Evolutionary conservation across 2,329 filamentous ascomycete genomes (phyloP).

Genomic region (Chaetothyriales sp.): DNA sequence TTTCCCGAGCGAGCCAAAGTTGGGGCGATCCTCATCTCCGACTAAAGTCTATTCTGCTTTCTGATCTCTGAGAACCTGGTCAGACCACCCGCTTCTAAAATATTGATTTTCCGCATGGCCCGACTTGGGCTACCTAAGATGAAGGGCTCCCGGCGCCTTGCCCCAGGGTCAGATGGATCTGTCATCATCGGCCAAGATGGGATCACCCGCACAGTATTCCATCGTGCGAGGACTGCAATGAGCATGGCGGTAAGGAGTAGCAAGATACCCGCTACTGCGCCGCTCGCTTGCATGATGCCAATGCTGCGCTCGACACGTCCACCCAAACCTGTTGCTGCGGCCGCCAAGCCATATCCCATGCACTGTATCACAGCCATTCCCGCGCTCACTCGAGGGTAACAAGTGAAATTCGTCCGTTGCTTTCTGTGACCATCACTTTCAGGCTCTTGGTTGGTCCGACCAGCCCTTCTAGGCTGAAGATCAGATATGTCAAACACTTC

Average conservation of each 20-base stretch:
- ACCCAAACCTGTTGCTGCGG: slow-evolving; percentile 53
- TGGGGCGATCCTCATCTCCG: no score
- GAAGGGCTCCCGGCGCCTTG: slow-evolving; percentile 46
- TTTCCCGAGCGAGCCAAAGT: no score
- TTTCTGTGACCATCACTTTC: not conserved
- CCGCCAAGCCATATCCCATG: slow-evolving; percentile 56
- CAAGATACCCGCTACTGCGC: slow-evolving; percentile 54
- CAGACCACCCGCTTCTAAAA: slow-evolving; percentile 55
- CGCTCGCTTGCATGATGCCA: slow-evolving; percentile 54
- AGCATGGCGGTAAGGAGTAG: slow-evolving; percentile 52
- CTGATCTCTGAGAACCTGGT: slow-evolving; percentile 62
- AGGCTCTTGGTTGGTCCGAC: slow-evolving; percentile 32
- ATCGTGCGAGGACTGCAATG: slow-evolving; percentile 49
- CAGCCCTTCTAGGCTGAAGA: slow-evolving; percentile 57
- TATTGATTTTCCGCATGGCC: slow-evolving; percentile 54
- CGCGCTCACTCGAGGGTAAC: slow-evolving; percentile 58
- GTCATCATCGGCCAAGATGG: no score
- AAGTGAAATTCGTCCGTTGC: slow-evolving; percentile 55
- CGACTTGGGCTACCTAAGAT: slow-evolving; percentile 60
- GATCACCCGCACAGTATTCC: slow-evolving; percentile 54
- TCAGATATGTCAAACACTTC: slow-evolving; percentile 72
- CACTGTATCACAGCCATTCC: slow-evolving; percentile 59
- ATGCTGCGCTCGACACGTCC: slow-evolving; percentile 53
- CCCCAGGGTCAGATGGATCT: not conserved
- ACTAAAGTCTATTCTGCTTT: slow-evolving; percentile 39